Base-by-base conservation (phyloP, 805 yeast genomes). In the Isabelozyma gotoi region DNA sequence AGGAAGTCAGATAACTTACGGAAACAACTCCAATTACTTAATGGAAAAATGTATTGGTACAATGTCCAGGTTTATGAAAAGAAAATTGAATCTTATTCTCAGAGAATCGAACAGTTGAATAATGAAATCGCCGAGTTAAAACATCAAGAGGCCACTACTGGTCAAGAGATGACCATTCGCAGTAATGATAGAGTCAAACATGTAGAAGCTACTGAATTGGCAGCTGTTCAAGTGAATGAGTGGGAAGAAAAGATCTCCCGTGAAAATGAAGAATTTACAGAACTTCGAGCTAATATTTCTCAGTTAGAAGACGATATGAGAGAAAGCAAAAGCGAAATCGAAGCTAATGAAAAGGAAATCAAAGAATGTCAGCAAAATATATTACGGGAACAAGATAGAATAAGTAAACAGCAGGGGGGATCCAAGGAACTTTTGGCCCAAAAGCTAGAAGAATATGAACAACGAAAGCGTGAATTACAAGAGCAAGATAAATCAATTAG, bases 361-460 rank as follows among this genome's bases (percentile, higher is more conserved):
- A 50, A 56, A 41, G 42, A 41, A 18, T 54, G 53, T 20, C 51
- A 58, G 19, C 44, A 48, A 5, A 60, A 57, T 10, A 60, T 69
- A 5, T 46, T 44, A 5, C 39, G 38, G 2, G 81, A 76, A 47
- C 69, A 64, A 48, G 52, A 53, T 27, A 60, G 69, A 49, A 60
- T 77, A 12, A 73, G 71, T 27, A 60, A 57, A 10, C 57, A 67
- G 5, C 66, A 67, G 42, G 81, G 80, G 12, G 79, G 76, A 1
- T 65, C 73, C 4, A 70, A 66, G 38, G 74, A 71, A 19, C 54
- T 48, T 11, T 48, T 73, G 29, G 46, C 53, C 7, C 46, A 51
- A 20, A 50, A 52, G 14, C 45, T 61, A 5, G 45, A 40, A 16
- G 38, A 42, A 5, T 48, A 59, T 16, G 49, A 51, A 39, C 52